These are phyloP conservation scores for Candida ficus DNA, from an alignment of 805 yeast species.

Conservation along the genomic window DNA sequence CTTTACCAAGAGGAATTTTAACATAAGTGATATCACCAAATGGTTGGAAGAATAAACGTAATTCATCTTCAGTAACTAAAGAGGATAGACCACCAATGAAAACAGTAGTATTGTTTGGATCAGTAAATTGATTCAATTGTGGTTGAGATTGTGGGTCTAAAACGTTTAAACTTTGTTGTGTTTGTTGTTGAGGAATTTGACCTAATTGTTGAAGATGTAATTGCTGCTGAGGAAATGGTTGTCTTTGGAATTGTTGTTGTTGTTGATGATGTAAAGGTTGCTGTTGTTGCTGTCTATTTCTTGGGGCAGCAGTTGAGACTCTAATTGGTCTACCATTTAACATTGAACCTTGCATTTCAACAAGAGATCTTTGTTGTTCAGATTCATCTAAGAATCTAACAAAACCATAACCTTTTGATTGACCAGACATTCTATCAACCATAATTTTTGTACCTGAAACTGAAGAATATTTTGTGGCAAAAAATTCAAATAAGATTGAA, in stretches of 20 bases:
- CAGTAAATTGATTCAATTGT: conserved; percentile 60
- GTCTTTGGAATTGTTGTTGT: conserved; percentile 11
- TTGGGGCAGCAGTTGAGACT: conserved; percentile 64
- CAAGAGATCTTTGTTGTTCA: conserved; percentile 66
- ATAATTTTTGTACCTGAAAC: conserved; percentile 74
- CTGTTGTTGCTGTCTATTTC: conserved; percentile 29
- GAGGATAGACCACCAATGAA: conserved; percentile 62
- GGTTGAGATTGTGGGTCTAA: conserved; percentile 44
- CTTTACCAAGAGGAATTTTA: conserved; percentile 66
- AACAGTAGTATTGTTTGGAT: conserved; percentile 76
- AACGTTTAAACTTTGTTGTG: conserved; percentile 15
- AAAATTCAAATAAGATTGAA: conserved; percentile 53
- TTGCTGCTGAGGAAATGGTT: conserved; percentile 12
- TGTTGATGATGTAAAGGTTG: conserved; percentile 17
- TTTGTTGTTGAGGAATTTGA: conserved; percentile 10
- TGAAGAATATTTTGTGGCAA: conserved; percentile 66
- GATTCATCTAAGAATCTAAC: conserved; percentile 64
- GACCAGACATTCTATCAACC: conserved; percentile 64
- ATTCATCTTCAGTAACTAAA: conserved; percentile 53
- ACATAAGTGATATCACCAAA: conserved; percentile 77
- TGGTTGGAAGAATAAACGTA: conserved; percentile 52
- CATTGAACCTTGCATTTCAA: conserved; percentile 77
- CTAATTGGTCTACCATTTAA: conserved; percentile 73
- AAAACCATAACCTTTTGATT: conserved; percentile 84
- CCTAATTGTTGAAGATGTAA: conserved; percentile 11